A percentile compares a stretch with the other conserved stretches of the same genome.
These are phyloP conservation scores for Prunus salicina DNA, from an alignment of 306 rosid genomes.

Conservation along the genomic window DNA sequence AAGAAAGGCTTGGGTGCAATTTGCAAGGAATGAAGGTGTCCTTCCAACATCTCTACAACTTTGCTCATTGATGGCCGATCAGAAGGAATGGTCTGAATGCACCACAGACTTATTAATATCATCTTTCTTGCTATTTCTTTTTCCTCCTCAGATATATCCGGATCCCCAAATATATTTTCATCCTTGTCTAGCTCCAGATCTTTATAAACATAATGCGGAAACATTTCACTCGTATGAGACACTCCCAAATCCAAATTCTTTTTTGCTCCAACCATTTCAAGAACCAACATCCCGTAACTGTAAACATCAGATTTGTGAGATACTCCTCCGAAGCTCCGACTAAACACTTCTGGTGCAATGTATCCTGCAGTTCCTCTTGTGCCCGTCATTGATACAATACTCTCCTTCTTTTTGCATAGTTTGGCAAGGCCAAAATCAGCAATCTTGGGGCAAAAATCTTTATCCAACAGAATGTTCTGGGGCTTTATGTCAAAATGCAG, in stretches of 20 bases:
- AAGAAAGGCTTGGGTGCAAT: no score
- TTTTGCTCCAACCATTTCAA: conserved; percentile 16
- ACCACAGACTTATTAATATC: no score
- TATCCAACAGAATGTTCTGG: neutral
- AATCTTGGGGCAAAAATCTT: neutral
- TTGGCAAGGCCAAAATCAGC: conserved; percentile 10
- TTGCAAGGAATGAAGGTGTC: no score
- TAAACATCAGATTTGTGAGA: conserved; percentile 23
- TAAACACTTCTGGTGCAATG: conserved; percentile 15
- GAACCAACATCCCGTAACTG: conserved; percentile 21
- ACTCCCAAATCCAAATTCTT: neutral
- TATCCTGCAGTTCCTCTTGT: conserved; percentile 12
- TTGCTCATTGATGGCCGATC: no score
- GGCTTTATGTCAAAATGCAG: conserved; percentile 37
- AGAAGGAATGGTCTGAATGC: no score
- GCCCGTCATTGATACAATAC: neutral
- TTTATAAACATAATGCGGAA: neutral
- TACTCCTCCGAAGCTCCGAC: conserved; percentile 5
- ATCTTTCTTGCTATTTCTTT: no score
- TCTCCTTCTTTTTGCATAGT: neutral
- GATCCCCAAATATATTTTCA: no score
- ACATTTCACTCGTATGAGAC: conserved; percentile 1
- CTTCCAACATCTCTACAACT: no score
- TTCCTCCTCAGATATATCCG: no score
- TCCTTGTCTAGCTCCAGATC: neutral